Percentiles rank a stretch among this genome's conserved stretches.
These are phyloP conservation scores for Seminavis robusta DNA, from an alignment of 108 stramenopile genomes.

Conservation along the genomic window DNA sequence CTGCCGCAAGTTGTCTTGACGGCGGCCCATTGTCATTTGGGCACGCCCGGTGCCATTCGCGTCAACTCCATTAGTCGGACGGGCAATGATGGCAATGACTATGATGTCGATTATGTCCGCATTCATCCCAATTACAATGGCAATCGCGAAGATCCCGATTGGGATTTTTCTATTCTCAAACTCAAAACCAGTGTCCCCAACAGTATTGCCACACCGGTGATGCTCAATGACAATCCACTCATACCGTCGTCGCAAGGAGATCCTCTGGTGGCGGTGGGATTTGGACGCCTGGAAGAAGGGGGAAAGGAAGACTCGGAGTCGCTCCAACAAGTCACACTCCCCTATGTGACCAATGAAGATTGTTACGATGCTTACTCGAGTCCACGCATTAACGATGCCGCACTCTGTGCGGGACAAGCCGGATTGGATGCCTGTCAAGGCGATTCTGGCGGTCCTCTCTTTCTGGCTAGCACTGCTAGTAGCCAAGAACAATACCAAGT, in stretches of 20 bases:
- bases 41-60: constrained; percentile 10
- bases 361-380: not conserved
- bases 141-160: constrained; percentile 11
- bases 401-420: constrained; percentile 50
- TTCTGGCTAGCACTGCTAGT: constrained; percentile 5
- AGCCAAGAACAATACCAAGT: no score
- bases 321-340: constrained; percentile 32
- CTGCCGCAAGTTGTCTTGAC: constrained; percentile 64
- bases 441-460: constrained; percentile 45
- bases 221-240: no score
- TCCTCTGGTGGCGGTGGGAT: constrained; percentile 27
- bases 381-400: constrained; percentile 21
- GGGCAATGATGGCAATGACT: constrained; percentile 12
- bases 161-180: constrained; percentile 30
- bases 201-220: no score
- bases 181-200: no score
- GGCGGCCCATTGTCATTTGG: constrained; percentile 63
- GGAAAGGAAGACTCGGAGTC: constrained; percentile 1
- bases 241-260: constrained; percentile 7
- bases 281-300: constrained; percentile 12
- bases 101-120: constrained; percentile 27
- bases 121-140: constrained; percentile 46
- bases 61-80: constrained; percentile 37
- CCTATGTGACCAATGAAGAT: constrained; percentile 31
- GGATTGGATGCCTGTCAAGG: constrained; percentile 41